A percentile compares a stretch with the other conserved stretches of the same genome.
Conservation (phyloP, 805 yeast genomes). For the Saturnispora mendoncae region DNA sequence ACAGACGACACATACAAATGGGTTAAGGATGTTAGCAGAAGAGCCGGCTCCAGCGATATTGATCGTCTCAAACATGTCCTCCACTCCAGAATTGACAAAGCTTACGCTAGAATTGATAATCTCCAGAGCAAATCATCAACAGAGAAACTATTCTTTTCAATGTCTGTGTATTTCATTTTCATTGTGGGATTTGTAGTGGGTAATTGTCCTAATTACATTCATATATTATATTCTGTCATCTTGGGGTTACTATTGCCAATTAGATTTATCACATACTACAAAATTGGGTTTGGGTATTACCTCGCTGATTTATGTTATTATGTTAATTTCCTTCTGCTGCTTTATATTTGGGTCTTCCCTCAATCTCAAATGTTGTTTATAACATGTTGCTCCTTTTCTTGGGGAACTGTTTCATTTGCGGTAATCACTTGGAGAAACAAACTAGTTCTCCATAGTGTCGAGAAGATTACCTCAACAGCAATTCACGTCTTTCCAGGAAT, state of each 20-base stretch:
- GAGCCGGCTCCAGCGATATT: constrained; percentile 6
- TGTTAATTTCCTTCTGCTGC: constrained; percentile 61
- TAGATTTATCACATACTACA: constrained; percentile 73
- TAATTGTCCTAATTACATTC: constrained; percentile 66
- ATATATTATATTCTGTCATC: constrained; percentile 58
- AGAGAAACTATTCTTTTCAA: constrained; percentile 76
- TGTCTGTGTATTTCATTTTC: constrained; percentile 60
- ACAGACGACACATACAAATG: constrained; percentile 23
- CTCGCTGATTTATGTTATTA: constrained; percentile 91
- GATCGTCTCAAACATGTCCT: constrained; percentile 18
- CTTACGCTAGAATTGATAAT: constrained; percentile 31
- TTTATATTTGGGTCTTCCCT: constrained; percentile 81
- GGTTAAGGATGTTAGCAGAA: constrained; percentile 20
- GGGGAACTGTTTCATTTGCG: constrained; percentile 88
- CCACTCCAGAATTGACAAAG: constrained; percentile 27
- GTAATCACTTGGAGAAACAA: constrained; percentile 95
- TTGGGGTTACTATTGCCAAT: constrained; percentile 68
- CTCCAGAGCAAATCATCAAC: constrained; percentile 39
- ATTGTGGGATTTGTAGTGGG: constrained; percentile 72
- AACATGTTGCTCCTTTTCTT: constrained; percentile 75
- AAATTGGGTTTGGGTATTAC: constrained; percentile 71
- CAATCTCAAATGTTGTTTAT: constrained; percentile 62
- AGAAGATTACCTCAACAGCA: constrained; percentile 83
- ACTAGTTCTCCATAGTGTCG: constrained; percentile 81
- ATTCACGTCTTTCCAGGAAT: constrained; percentile 89